These are phyloP conservation scores for Hippophae rhamnoides DNA, from an alignment of 306 rosid species.

Conservation along the genomic window DNA sequence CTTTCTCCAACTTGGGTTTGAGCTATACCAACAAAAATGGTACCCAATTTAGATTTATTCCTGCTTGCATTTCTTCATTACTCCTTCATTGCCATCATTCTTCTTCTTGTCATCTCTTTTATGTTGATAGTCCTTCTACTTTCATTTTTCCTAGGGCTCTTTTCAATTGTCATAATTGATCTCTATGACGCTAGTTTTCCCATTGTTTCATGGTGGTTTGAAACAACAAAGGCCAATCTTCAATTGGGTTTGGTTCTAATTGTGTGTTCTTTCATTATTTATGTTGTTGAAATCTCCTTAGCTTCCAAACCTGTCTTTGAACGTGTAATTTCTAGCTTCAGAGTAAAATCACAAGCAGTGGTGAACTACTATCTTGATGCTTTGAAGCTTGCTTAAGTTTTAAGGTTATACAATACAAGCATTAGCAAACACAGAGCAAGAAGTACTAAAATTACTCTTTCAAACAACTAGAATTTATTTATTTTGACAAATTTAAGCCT, in stretches of 20 bases:
- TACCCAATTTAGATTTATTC: constrained; percentile 28
- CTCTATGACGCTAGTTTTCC: constrained; percentile 4
- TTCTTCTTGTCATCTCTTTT: constrained; percentile 16
- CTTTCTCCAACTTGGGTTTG: too few species aligned
- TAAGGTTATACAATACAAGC: too few species aligned
- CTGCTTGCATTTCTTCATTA: constrained; percentile 18
- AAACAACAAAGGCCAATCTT: constrained; percentile 14
- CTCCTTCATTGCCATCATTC: constrained; percentile 8
- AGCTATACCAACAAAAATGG: constrained; percentile 2
- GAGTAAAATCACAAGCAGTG: constrained; percentile 2
- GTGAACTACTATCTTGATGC: constrained; percentile 5
- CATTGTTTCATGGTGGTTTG: constrained; percentile 4
- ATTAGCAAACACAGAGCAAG: too few species aligned
- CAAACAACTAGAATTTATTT: too few species aligned
- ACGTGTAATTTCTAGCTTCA: constrained; percentile 4
- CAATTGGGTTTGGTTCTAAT: constrained; percentile 20
- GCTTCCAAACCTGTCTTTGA: constrained; percentile 12
- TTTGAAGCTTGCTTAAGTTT: constrained; percentile 7
- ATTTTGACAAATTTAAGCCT: too few species aligned
- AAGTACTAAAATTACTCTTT: too few species aligned
- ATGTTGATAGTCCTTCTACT: constrained; percentile 15
- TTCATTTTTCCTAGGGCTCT: constrained; percentile 15
- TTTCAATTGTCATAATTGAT: constrained; percentile 8
- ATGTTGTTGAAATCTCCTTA: constrained; percentile 17
- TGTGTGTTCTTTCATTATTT: not conserved